Percentiles rank a stretch among this genome's conserved stretches.
Evolutionary conservation across 306 rosid species (phyloP).

Genomic region (Vigna mungo): DNA sequence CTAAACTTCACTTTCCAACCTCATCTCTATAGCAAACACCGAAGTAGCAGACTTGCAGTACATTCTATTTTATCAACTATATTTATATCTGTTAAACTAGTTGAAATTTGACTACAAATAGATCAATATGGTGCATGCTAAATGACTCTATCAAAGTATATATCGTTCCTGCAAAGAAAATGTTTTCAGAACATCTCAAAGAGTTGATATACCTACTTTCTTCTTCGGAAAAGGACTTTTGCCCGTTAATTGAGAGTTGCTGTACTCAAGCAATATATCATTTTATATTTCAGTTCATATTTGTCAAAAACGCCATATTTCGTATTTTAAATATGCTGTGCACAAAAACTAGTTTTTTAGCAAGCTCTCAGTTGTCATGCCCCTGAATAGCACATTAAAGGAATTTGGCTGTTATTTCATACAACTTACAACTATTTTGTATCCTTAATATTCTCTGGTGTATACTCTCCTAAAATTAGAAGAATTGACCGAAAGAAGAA

Average conservation of each 20-base stretch:
- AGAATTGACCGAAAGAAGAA: neutral
- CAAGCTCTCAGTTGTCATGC: neutral
- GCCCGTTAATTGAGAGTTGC: neutral
- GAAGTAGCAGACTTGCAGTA: neutral
- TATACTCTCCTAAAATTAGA: neutral
- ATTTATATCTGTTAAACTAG: neutral
- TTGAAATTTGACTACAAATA: neutral
- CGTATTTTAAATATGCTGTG: neutral
- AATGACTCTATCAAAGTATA: neutral
- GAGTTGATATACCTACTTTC: neutral
- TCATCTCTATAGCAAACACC: slow-evolving; percentile 10
- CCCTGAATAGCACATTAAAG: neutral
- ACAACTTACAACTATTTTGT: neutral
- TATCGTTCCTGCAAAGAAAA: neutral
- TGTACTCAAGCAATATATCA: neutral
- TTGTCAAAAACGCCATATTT: neutral
- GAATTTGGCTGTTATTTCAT: neutral
- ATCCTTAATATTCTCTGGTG: neutral
- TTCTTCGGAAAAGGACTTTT: neutral
- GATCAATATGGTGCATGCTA: neutral
- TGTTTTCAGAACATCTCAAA: neutral
- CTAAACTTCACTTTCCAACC: neutral
- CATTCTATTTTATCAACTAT: neutral
- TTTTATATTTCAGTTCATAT: neutral
- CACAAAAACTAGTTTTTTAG: slow-evolving; percentile 2